Evolutionary conservation across 108 stramenopile species (phyloP).

Genomic region (Conticribra weissflogii): DNA sequence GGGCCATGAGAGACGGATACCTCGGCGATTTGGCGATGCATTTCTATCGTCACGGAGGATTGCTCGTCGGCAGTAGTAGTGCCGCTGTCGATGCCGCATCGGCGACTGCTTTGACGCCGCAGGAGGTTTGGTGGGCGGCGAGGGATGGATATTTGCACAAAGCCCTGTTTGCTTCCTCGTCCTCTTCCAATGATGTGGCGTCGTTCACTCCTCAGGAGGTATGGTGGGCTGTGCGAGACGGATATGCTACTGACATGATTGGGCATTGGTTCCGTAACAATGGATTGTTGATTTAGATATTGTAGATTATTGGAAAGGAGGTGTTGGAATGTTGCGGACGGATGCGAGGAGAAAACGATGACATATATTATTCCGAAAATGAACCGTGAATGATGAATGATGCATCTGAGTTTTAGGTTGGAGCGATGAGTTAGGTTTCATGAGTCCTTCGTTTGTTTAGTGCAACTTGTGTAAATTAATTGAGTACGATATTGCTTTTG

Average conservation of each 20-base stretch:
- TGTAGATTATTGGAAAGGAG: too few relatives aligned
- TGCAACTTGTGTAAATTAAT: too few relatives aligned
- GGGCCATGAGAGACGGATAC: slow-evolving; percentile 49
- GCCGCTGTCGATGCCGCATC: slow-evolving; percentile 11
- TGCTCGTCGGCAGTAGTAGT: slow-evolving; percentile 15
- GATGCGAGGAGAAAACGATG: too few relatives aligned
- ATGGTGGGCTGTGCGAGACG: slow-evolving; percentile 54
- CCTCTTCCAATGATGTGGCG: slow-evolving; percentile 1
- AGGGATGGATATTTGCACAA: slow-evolving; percentile 49
- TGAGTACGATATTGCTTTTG: too few relatives aligned
- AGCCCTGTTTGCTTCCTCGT: slow-evolving; percentile 9
- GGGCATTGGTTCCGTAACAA: slow-evolving; percentile 56
- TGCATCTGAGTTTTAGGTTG: too few relatives aligned
- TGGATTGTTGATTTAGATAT: slow-evolving; percentile 37
- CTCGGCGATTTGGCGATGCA: slow-evolving; percentile 29
- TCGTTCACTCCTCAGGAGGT: slow-evolving; percentile 51
- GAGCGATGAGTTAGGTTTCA: too few relatives aligned
- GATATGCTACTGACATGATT: slow-evolving; percentile 45
- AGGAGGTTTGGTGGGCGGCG: slow-evolving; percentile 54
- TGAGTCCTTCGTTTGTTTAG: too few relatives aligned
- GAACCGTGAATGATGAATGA: too few relatives aligned
- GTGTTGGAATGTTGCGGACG: too few relatives aligned
- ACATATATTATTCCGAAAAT: too few relatives aligned
- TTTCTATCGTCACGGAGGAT: slow-evolving; percentile 44
- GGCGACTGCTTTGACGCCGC: slow-evolving; percentile 28